Conservation (phyloP, 768 basidiomycete genomes). For the Trametes meyenii region DNA sequence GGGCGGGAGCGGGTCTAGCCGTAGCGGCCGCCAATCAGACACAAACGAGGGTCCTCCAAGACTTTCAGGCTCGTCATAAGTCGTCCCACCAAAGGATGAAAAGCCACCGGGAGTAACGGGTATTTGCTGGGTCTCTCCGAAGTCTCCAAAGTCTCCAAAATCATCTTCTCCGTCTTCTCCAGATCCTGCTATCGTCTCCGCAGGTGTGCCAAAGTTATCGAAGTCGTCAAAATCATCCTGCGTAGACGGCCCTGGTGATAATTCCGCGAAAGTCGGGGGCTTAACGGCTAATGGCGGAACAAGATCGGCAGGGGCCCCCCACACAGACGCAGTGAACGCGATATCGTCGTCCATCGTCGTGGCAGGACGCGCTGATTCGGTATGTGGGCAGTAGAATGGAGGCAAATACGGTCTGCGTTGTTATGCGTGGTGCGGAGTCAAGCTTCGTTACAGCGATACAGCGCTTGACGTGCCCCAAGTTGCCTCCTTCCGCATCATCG, state of each 20-base stretch:
- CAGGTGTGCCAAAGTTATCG: constrained; percentile 60
- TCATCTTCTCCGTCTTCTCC: constrained; percentile 63
- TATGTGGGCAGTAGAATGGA: background rate
- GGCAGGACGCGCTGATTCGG: background rate
- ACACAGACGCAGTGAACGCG: constrained; percentile 72
- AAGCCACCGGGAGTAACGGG: constrained; percentile 15
- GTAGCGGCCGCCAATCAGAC: constrained; percentile 61
- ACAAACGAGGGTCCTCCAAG: constrained; percentile 32
- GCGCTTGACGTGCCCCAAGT: constrained; percentile 5
- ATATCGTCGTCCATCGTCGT: constrained; percentile 71
- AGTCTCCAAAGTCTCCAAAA: constrained; percentile 88
- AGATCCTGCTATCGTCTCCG: constrained; percentile 43
- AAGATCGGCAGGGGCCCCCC: constrained; percentile 54
- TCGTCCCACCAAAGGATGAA: constrained; percentile 9
- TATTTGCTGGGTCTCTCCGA: constrained; percentile 56
- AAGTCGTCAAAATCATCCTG: constrained; percentile 46
- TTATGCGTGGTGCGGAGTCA: constrained; percentile 10
- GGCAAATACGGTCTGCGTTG: constrained; percentile 4
- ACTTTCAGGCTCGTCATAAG: constrained; percentile 32
- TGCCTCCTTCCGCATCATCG: background rate
- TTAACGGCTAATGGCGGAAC: constrained; percentile 36
- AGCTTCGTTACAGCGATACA: background rate
- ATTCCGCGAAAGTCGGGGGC: constrained; percentile 16
- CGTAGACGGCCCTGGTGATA: constrained; percentile 29
- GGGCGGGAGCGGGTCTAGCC: constrained; percentile 65